Conservation (phyloP, 768 basidiomycete species). For the Boletus reticulatus region DNA sequence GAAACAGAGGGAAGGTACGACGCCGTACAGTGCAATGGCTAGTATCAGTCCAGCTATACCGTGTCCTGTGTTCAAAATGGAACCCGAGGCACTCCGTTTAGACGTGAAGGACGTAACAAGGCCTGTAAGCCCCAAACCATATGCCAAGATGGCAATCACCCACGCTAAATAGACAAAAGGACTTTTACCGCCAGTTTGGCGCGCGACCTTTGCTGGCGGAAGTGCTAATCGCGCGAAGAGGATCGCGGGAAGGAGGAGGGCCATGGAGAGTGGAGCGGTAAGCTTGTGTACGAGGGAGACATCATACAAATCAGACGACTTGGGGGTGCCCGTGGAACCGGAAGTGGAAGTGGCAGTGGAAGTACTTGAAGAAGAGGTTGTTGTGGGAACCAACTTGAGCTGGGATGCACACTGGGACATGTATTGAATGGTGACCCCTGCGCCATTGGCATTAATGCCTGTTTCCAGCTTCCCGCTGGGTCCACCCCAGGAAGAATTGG, state of each 20-base stretch:
- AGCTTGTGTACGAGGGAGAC: conserved; percentile 48
- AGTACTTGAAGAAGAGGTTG: conserved; percentile 20
- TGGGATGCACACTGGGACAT: conserved; percentile 57
- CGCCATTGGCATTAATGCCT: conserved; percentile 63
- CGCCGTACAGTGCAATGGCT: conserved; percentile 57
- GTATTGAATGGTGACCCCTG: conserved; percentile 62
- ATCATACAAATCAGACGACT: conserved; percentile 34
- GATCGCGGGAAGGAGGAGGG: conserved; percentile 41
- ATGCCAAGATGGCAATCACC: conserved; percentile 45
- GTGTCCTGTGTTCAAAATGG: conserved; percentile 56
- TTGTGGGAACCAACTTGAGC: conserved; percentile 23
- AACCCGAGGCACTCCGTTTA: conserved; percentile 33
- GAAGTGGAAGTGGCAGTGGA: conserved; percentile 13
- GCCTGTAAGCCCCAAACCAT: conserved; percentile 61
- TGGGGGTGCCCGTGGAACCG: conserved; percentile 7
- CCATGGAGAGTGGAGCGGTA: conserved; percentile 48
- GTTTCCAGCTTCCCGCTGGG: conserved; percentile 60
- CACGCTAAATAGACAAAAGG: conserved; percentile 36
- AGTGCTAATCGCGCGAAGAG: conserved; percentile 42
- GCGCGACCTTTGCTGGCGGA: conserved; percentile 31
- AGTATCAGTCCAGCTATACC: conserved; percentile 64
- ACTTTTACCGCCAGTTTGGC: conserved; percentile 20
- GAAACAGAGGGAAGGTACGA: conserved; percentile 45
- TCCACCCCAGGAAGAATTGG: conserved; percentile 61
- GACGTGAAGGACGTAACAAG: conserved; percentile 63